Evolutionary conservation across 106 monocot species (phyloP).

Genomic region (Dendrobium huoshanense): DNA sequence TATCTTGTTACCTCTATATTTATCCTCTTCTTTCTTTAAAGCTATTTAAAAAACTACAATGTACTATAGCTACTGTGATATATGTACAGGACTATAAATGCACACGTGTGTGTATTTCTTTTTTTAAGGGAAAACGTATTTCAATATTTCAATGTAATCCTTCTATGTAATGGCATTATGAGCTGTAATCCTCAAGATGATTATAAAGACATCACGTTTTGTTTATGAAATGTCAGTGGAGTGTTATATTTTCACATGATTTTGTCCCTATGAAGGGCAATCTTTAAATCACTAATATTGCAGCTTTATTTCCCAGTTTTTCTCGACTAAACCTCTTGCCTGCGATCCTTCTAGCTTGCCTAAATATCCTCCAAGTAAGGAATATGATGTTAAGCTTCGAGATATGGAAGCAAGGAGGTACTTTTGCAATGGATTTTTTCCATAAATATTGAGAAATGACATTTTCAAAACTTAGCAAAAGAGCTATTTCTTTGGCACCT

Average conservation of each 20-base stretch:
- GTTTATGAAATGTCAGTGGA: background rate
- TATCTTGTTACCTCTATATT: background rate
- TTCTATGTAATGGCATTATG: background rate
- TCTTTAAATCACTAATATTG: background rate
- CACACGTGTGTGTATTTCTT: background rate
- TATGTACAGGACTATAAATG: background rate
- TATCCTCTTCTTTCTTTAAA: background rate
- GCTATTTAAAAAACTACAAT: background rate
- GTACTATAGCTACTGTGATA: background rate
- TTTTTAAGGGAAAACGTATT: too few relatives aligned
- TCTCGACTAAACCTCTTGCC: constrained; percentile 38
- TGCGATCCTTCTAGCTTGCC: constrained; percentile 66
- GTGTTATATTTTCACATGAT: background rate
- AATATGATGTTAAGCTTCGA: constrained; percentile 64
- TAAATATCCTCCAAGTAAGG: constrained; percentile 81
- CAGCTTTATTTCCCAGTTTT: constrained; percentile 26
- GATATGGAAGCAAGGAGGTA: constrained; percentile 61
- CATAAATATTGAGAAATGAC: background rate
- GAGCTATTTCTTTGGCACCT: background rate
- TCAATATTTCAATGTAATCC: background rate
- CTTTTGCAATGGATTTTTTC: background rate
- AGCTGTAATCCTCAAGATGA: background rate
- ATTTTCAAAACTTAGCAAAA: background rate
- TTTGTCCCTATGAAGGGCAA: background rate
- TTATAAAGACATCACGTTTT: background rate